phyloP scores from a whole-genome alignment of 2,329 filamentous ascomycete genomes.

The Lachnellula arida region DNA sequence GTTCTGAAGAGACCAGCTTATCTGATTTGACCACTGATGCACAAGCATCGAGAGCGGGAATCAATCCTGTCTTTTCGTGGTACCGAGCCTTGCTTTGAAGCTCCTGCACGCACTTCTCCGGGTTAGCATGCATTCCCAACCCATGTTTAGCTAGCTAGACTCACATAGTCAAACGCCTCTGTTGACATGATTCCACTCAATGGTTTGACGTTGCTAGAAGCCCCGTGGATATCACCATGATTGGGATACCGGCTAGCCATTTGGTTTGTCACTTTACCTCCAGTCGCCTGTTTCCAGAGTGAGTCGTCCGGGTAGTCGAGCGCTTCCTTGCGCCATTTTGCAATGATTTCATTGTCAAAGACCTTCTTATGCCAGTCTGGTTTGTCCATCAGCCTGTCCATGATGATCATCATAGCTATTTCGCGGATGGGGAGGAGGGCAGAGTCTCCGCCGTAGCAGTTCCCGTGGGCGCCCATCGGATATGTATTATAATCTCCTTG shows the following conservation, averaged over 20 bases:
- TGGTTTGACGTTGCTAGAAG: neutral
- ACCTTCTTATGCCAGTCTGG: constrained; percentile 13
- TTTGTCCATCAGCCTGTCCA: constrained; percentile 21
- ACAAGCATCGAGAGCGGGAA: constrained; percentile 2
- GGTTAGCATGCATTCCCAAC: neutral
- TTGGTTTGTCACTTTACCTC: neutral
- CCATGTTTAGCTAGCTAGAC: neutral
- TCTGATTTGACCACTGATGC: constrained; percentile 1
- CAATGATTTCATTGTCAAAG: constrained; percentile 17
- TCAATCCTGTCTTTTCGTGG: neutral
- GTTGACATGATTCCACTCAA: neutral
- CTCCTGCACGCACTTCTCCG: neutral
- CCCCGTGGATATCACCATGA: neutral
- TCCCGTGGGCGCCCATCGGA: neutral
- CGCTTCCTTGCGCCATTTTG: constrained; percentile 18
- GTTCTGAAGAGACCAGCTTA: neutral
- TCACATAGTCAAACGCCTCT: constrained; percentile 1
- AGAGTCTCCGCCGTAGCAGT: neutral
- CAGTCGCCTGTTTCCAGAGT: neutral
- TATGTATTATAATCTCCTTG: neutral
- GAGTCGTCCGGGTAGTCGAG: neutral
- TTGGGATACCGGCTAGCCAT: neutral
- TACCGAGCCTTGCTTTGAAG: neutral
- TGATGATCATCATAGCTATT: constrained; percentile 19
- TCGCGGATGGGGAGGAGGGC: constrained; percentile 9